Base-by-base conservation (phyloP, 768 basidiomycete species). In the Lactifluus subvellereus region DNA sequence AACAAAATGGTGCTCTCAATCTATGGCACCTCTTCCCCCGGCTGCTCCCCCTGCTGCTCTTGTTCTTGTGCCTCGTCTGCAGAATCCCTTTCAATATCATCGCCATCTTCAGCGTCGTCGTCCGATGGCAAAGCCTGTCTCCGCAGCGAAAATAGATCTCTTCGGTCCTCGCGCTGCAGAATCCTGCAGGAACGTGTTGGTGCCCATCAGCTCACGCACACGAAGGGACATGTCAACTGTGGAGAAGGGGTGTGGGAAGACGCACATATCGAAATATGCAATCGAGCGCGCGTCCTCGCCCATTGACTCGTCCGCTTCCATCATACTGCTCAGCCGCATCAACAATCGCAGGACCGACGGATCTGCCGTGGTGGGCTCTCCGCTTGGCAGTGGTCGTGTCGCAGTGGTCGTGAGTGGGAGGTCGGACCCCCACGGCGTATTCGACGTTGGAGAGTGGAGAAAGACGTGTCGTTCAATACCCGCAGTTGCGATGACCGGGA, bases 401-500 rank as follows among this genome's bases (percentile, higher is more conserved):
- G 77, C 74, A 16, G 72, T 72, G 0, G 82, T 73, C 0, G 87
- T 84, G 27, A 54, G 71, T 0, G 71, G 64, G n/a, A 88, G 71
- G n/a, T 78, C 71, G 22, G 76, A 70, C 6, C 71, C 69, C 42
- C 78, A 78, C 13, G 85, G 86, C 0, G 83, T 75, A 32, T 73
- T 76, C 6, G 76, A 69, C 6, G 84, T 85, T 3, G 88, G 82
- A 67, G 87, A 85, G 71, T 91, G 91, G 13, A 92, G 72, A 20
- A 85, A 68, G 30, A 91, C 78, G 64, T 83, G 78, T 30, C 82
- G 83, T 72, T 94, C 91, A 22, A 93, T 81, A 3, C 91, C 91
- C 4, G 86, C 78, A 4, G 89, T 89, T 40, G 82, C 79, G 35
- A 90, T 75, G 59, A 86, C 80, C 4, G 87, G 80, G 47, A 86